Evolutionary conservation across 371 early-diverging fungal species (phyloP).

Genomic region (Lichtheimia corymbifera): DNA sequence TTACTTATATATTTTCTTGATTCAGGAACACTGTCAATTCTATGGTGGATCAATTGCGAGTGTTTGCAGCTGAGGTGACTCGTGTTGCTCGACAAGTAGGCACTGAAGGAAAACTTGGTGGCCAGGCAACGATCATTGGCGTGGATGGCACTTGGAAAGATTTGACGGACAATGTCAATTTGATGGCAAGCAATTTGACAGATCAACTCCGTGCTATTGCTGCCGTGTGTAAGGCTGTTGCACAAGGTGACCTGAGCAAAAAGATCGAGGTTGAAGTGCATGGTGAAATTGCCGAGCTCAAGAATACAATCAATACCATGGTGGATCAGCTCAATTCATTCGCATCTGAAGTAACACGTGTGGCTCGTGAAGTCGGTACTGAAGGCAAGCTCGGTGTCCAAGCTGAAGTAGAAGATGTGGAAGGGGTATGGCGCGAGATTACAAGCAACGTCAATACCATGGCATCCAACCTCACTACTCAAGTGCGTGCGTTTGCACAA

Average conservation of each 20-base stretch:
- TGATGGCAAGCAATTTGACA: conserved; percentile 59
- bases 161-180: conserved; percentile 63
- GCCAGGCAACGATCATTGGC: conserved; percentile 55
- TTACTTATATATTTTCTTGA: conserved; percentile 45
- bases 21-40: conserved; percentile 34
- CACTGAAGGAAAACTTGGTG: conserved; percentile 61
- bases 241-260: conserved; percentile 49
- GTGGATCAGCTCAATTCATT: conserved; percentile 46
- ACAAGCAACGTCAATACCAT: conserved; percentile 51
- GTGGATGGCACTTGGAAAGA: conserved; percentile 77
- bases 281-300: conserved; percentile 41
- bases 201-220: conserved; percentile 57
- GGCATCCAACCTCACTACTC: conserved; percentile 49
- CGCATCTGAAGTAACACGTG: conserved; percentile 44
- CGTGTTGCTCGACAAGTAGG: conserved; percentile 64
- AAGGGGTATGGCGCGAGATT: conserved; percentile 52
- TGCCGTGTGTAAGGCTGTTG: conserved; percentile 55
- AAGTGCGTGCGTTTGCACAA: conserved; percentile 60
- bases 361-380: conserved; percentile 51
- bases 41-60: conserved; percentile 35
- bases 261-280: conserved; percentile 31
- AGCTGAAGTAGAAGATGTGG: conserved; percentile 43
- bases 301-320: conserved; percentile 48
- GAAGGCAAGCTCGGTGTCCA: conserved; percentile 46
- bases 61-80: conserved; percentile 52